A percentile compares a stretch with the other conserved stretches of the same genome.
Conservation (phyloP, 2,329 filamentous ascomycete species). For the Xylariaceae sp. region DNA sequence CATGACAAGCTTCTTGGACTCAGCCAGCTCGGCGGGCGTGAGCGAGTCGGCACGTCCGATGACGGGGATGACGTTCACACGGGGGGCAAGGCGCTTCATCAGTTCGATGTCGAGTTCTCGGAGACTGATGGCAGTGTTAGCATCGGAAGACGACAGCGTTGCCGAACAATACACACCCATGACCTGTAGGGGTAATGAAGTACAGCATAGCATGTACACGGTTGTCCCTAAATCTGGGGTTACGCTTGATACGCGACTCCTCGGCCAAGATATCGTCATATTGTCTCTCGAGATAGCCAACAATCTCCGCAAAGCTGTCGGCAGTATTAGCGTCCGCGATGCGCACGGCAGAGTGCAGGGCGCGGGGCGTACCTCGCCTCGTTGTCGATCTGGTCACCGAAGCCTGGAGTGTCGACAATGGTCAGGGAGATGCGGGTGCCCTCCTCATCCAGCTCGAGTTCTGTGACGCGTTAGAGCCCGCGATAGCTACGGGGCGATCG, state of each 20-base stretch:
- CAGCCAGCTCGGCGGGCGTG: slow-evolving; percentile 89
- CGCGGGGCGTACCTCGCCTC: slow-evolving; percentile 69
- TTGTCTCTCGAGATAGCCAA: slow-evolving; percentile 96
- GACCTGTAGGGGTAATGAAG: slow-evolving; percentile 97
- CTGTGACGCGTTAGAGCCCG: no score
- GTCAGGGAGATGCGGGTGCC: slow-evolving; percentile 96
- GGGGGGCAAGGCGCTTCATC: slow-evolving; percentile 97
- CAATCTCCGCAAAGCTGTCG: slow-evolving; percentile 86
- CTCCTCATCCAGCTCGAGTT: slow-evolving; percentile 94
- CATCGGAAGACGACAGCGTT: not conserved
- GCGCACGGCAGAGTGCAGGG: slow-evolving; percentile 2
- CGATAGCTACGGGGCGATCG: no score
- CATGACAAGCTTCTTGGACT: slow-evolving; percentile 99
- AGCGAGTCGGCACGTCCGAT: slow-evolving; percentile 98
- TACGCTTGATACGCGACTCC: slow-evolving; percentile 99
- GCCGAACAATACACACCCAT: slow-evolving; percentile 55
- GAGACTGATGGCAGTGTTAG: slow-evolving; percentile 50
- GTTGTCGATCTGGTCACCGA: slow-evolving; percentile 98
- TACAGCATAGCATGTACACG: slow-evolving; percentile 97
- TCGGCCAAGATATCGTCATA: slow-evolving; percentile 99
- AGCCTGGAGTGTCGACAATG: slow-evolving; percentile 96
- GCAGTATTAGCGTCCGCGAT: slow-evolving; percentile 1
- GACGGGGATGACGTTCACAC: slow-evolving; percentile 97
- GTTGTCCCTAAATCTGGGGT: slow-evolving; percentile 98
- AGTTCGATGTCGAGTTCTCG: slow-evolving; percentile 98